Conservation (phyloP, 2,329 filamentous ascomycete species). For the Neofusicoccum laricinum region DNA sequence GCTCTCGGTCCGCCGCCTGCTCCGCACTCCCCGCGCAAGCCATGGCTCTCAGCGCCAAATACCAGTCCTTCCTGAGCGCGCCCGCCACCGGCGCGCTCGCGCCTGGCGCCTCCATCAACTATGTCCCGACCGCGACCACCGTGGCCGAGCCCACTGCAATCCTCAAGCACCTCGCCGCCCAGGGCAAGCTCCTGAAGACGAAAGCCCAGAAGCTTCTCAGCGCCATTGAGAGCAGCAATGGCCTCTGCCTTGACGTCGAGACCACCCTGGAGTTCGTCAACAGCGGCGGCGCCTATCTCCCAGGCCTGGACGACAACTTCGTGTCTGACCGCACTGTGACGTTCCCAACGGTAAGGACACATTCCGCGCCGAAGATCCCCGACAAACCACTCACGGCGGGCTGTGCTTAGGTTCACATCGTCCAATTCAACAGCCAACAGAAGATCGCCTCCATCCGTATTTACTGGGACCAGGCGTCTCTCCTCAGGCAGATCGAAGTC, state of each 20-base stretch:
- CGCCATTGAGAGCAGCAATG: slow-evolving; percentile 67
- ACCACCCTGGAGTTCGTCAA: slow-evolving; percentile 78
- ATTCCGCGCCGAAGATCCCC: background rate
- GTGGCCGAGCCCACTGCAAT: slow-evolving; percentile 71
- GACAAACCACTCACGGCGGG: background rate
- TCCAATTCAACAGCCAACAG: slow-evolving; percentile 71
- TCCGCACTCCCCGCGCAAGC: slow-evolving; percentile 18
- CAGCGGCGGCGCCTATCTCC: slow-evolving; percentile 82
- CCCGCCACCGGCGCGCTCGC: slow-evolving; percentile 44
- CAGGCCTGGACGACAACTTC: slow-evolving; percentile 91
- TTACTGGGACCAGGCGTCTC: slow-evolving; percentile 91
- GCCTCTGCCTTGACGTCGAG: slow-evolving; percentile 74
- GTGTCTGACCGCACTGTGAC: slow-evolving; percentile 76
- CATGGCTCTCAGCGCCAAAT: slow-evolving; percentile 40
- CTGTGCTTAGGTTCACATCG: slow-evolving; percentile 62
- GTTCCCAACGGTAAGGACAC: slow-evolving; percentile 69
- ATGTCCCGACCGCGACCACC: slow-evolving; percentile 82
- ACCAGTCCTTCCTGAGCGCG: slow-evolving; percentile 45
- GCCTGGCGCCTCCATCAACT: slow-evolving; percentile 58
- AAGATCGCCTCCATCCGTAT: slow-evolving; percentile 86
- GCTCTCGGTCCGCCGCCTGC: slow-evolving; percentile 1
- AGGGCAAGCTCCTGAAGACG: slow-evolving; percentile 75
- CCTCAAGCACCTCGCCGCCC: slow-evolving; percentile 72
- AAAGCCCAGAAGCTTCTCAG: slow-evolving; percentile 75
- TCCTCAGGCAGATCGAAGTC: slow-evolving; percentile 89